A percentile compares a stretch with the other conserved stretches of the same genome.
These are phyloP conservation scores for Gonium pectorale DNA, from an alignment of 139 green algal species.

Conservation along the genomic window DNA sequence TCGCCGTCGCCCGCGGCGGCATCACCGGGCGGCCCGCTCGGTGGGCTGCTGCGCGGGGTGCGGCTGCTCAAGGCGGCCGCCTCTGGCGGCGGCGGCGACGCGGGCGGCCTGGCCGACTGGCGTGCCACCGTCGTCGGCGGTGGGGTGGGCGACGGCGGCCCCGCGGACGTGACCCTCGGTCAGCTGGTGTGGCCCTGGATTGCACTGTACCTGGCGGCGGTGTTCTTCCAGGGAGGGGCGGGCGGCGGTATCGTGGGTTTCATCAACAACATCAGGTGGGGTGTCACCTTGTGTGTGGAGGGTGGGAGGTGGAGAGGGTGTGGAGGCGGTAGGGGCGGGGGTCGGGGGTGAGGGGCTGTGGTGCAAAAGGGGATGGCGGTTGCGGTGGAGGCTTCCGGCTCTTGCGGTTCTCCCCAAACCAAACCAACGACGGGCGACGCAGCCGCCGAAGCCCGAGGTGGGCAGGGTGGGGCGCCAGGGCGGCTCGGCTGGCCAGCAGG, in stretches of 20 bases:
- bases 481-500: no score
- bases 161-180: conserved; percentile 44
- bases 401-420: no score
- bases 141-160: not conserved
- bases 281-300: no score
- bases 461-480: no score
- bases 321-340: no score
- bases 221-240: conserved; percentile 64
- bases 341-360: no score
- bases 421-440: no score
- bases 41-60: not conserved
- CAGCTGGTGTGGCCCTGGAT: conserved; percentile 49
- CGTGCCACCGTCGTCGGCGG: not conserved
- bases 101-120: not conserved
- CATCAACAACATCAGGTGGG: conserved; percentile 77
- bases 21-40: not conserved
- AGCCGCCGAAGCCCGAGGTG: no score
- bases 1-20: not conserved
- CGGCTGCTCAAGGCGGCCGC: not conserved
- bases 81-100: not conserved
- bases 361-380: no score
- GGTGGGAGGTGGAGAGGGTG: not conserved
- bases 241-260: conserved; percentile 74
- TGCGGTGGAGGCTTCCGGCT: no score
- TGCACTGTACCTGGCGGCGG: conserved; percentile 55